Base-by-base conservation (phyloP, 371 early-diverging fungal species). In the Saksenaea oblongispora region DNA sequence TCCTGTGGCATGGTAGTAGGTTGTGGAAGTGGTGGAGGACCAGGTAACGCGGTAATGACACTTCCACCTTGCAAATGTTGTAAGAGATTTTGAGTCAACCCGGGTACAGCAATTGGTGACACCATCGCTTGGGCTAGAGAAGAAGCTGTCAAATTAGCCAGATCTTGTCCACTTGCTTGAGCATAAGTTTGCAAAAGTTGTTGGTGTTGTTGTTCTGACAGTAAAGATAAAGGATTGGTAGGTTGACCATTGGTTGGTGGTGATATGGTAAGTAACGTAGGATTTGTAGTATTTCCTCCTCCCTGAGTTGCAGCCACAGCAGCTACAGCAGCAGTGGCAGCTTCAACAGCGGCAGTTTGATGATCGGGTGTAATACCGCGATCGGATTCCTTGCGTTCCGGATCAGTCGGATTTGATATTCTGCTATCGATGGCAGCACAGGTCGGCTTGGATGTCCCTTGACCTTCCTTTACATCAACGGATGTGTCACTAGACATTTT, bases 81-180 rank as follows among this genome's bases (percentile, higher is more conserved):
- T 10, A 81, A 56, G 7, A 78, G 47, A 41, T 68, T 75, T 4
- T 69, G 58, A 5, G 73, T 64, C 9, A 78, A 56, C 1, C 62
- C 71, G 14, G 80, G 75, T 2, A 81, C 76, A n/a, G 76, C 68
- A 39, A 81, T 76, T 22, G 82, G 82, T 18, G 82, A 74, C 2
- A 78, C 76, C 82, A 81, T 81, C 13, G 82, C 82, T 68, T 81
- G 82, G 11, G 79, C 82, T 28, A 81, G 58, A 15, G 82, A 78
- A 26, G 82, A 76, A 4, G 82, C 82, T 5, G 81, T 77, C 1
- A 80, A 62, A 47, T 74, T 72, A 2, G 74, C 74, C 2, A 78
- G 69, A 57, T 81, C 82, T 31, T 81, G 82, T 26, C 78, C 78
- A 41, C 71, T 72, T 10, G 76, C 76, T 27, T 78, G 78, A 13